These are phyloP conservation scores for Rhodotorula sp. DNA, from an alignment of 1,284 basidiomycete genomes.

Conservation along the genomic window DNA sequence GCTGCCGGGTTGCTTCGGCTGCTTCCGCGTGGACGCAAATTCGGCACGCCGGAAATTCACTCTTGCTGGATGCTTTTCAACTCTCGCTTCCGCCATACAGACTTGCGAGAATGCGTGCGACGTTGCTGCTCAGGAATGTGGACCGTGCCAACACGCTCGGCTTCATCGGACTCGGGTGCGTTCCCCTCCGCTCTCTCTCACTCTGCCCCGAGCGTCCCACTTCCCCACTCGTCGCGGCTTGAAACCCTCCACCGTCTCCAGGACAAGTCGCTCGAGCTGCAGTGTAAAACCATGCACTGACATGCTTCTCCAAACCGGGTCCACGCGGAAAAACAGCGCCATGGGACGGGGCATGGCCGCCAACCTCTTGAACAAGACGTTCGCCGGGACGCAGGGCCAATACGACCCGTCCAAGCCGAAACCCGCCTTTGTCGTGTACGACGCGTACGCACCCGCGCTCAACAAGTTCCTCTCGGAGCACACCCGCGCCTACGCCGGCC, in stretches of 20 bases:
- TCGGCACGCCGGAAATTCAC: too few species aligned
- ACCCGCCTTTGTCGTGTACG: slow-evolving; percentile 67
- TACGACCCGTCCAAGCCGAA: slow-evolving; percentile 14
- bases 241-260: not conserved
- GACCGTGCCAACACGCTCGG: slow-evolving; percentile 60
- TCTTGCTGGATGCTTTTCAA: too few species aligned
- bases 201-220: not conserved
- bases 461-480: slow-evolving; percentile 57
- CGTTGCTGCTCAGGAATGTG: slow-evolving; percentile 7
- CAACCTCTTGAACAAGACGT: slow-evolving; percentile 57
- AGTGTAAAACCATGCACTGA: not conserved
- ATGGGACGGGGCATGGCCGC: slow-evolving; percentile 83
- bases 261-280: not conserved
- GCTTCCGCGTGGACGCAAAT: not conserved
- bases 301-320: not conserved
- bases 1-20: not conserved
- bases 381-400: slow-evolving; percentile 28
- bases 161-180: slow-evolving; percentile 73
- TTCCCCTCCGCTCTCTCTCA: not conserved
- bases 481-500: slow-evolving; percentile 41
- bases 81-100: not conserved
- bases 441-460: slow-evolving; percentile 65
- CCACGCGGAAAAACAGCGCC: slow-evolving; percentile 4
- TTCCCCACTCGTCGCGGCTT: not conserved
- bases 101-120: slow-evolving; percentile 18